Evolutionary conservation across 768 basidiomycete species (phyloP).

Genomic region (Podaxis sp.): DNA sequence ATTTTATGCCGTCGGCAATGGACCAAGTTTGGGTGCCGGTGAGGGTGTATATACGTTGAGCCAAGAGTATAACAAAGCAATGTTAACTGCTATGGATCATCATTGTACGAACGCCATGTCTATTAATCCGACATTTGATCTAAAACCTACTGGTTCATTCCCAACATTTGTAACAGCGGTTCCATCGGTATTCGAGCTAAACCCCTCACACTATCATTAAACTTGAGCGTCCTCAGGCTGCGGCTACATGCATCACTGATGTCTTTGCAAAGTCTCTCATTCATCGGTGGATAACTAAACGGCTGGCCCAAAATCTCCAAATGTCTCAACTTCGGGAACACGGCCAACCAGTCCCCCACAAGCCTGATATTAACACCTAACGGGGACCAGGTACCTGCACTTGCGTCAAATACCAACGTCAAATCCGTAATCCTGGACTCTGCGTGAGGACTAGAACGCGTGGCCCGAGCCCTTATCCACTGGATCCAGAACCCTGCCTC

Average conservation of each 20-base stretch:
- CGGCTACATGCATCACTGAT: not conserved
- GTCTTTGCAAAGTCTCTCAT: not conserved
- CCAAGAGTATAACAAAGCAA: too few relatives aligned
- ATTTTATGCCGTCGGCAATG: too few relatives aligned
- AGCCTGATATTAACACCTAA: not conserved
- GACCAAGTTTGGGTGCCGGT: too few relatives aligned
- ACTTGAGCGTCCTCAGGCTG: not conserved
- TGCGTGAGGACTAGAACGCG: not conserved
- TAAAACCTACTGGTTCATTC: too few relatives aligned
- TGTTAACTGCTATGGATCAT: too few relatives aligned
- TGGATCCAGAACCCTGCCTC: too few relatives aligned
- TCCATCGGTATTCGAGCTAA: not conserved
- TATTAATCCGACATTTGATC: too few relatives aligned
- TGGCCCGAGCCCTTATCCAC: not conserved
- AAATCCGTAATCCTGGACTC: not conserved
- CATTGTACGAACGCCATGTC: too few relatives aligned
- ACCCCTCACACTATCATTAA: not conserved
- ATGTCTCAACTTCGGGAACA: not conserved
- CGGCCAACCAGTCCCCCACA: not conserved
- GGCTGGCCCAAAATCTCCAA: not conserved
- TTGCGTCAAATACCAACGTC: not conserved
- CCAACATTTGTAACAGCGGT: too few relatives aligned
- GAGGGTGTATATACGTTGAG: too few relatives aligned
- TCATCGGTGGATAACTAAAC: not conserved
- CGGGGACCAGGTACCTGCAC: not conserved